These are phyloP conservation scores for Chaetomiaceae sp. DNA, from an alignment of 2,329 filamentous ascomycete genomes.

Conservation along the genomic window DNA sequence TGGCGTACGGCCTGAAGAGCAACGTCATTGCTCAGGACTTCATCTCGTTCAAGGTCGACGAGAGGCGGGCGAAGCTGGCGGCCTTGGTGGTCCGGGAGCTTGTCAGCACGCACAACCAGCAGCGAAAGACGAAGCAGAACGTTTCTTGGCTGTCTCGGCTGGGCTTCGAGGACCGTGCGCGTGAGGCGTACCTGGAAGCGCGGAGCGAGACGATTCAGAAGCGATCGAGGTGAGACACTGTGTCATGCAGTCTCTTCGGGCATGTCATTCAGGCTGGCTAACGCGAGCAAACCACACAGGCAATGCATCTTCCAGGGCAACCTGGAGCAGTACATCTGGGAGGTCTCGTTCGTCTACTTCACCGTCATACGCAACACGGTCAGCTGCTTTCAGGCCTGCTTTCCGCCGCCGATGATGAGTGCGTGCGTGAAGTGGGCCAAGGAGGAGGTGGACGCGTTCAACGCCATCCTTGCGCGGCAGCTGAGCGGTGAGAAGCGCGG, in stretches of 20 bases:
- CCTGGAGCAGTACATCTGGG: conserved; percentile 87
- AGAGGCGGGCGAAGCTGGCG: conserved; percentile 72
- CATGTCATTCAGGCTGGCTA: no score
- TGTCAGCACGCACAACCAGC: conserved; percentile 69
- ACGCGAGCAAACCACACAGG: conserved; percentile 37
- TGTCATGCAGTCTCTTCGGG: no score
- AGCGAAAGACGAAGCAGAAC: conserved; percentile 70
- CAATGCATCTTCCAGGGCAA: conserved; percentile 95
- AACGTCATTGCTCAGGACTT: conserved; percentile 87
- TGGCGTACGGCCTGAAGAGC: conserved; percentile 74
- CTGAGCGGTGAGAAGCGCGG: conserved; percentile 76
- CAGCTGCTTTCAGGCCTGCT: conserved; percentile 78
- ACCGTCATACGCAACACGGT: conserved; percentile 91
- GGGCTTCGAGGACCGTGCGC: conserved; percentile 82
- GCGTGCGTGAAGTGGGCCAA: conserved; percentile 99
- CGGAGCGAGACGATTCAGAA: conserved; percentile 73
- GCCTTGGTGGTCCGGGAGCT: conserved; percentile 71
- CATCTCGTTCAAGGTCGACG: conserved; percentile 84
- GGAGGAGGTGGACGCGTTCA: conserved; percentile 86
- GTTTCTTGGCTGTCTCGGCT: conserved; percentile 79
- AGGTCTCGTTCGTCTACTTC: conserved; percentile 93
- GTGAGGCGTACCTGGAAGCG: conserved; percentile 78
- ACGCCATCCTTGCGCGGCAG: conserved; percentile 72
- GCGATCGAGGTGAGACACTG: conserved; percentile 73
- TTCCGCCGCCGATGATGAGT: conserved; percentile 80